Percentiles rank a stretch among this genome's conserved stretches.
phyloP scores from a whole-genome alignment of 306 rosid genomes.

The Dryas alaskensis region DNA sequence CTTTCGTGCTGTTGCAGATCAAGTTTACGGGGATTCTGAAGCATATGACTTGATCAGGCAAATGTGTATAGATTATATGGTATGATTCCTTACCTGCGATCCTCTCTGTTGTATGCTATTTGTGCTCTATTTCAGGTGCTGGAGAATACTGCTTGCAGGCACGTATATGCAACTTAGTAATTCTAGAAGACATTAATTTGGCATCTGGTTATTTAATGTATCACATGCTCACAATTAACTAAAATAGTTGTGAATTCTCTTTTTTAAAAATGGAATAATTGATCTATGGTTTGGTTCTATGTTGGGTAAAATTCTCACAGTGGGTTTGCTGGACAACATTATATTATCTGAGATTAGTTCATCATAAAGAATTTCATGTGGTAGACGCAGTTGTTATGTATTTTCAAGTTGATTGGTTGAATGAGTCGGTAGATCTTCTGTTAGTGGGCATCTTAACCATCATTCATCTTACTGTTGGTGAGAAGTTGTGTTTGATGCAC shows the following conservation, averaged over 20 bases:
- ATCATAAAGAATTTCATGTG: background rate
- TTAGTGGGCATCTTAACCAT: background rate
- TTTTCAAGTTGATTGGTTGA: background rate
- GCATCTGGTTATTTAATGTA: background rate
- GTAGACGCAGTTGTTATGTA: background rate
- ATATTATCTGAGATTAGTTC: background rate
- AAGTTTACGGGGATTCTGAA: slow-evolving; percentile 94
- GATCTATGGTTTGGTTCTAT: background rate
- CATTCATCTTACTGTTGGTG: background rate
- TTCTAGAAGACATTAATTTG: background rate
- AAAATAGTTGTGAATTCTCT: background rate
- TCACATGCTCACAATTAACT: background rate
- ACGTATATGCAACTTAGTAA: background rate
- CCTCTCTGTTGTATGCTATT: background rate
- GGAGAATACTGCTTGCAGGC: background rate
- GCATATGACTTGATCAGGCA: slow-evolving; percentile 69
- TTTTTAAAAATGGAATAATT: no score
- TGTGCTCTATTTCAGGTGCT: background rate
- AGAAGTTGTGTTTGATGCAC: background rate
- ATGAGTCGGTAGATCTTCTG: background rate
- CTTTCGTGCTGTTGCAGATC: slow-evolving; percentile 95
- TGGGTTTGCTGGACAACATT: background rate
- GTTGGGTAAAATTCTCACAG: background rate
- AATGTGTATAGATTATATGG: slow-evolving; percentile 94
- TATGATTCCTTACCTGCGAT: slow-evolving; percentile 24